Conservation (phyloP, 306 rosid genomes). For the Cajanus cajan region DNA sequence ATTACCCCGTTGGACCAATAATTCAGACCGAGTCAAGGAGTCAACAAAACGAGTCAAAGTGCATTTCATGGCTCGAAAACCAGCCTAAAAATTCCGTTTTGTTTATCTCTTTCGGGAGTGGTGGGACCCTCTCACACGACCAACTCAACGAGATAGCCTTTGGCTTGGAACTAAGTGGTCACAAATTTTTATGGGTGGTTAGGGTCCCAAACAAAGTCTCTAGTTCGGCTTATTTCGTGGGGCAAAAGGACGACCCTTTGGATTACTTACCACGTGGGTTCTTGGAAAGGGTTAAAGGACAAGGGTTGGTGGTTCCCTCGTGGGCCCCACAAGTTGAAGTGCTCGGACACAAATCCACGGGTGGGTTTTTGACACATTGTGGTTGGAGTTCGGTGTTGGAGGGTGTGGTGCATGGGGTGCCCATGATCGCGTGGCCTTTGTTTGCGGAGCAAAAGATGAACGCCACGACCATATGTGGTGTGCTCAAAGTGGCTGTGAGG, state of each 20-base stretch:
- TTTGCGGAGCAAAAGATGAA: not conserved
- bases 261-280: slow-evolving; percentile 2
- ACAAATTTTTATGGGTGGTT: slow-evolving; percentile 2
- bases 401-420: slow-evolving; percentile 8
- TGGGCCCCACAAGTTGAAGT: slow-evolving; percentile 34
- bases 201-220: not conserved
- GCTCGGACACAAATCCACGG: not conserved
- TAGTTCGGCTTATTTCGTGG: not conserved
- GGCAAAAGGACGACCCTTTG: not conserved
- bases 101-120: slow-evolving; percentile 18
- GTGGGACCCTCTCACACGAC: slow-evolving; percentile 10
- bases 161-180: not conserved
- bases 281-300: not conserved
- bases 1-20: slow-evolving; percentile 19
- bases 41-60: not conserved
- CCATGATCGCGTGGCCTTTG: not conserved
- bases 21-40: not conserved
- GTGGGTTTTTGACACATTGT: slow-evolving; percentile 25
- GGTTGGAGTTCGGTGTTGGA: slow-evolving; percentile 27
- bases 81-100: not conserved
- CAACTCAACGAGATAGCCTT: not conserved
- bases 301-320: slow-evolving; percentile 15
- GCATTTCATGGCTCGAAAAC: not conserved
- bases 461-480: not conserved
- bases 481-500: not conserved